Evolutionary conservation across 2,329 filamentous ascomycete genomes (phyloP), one percentile per base, ranked within the genome.

Genomic region (Penicillium sp.): DNA sequence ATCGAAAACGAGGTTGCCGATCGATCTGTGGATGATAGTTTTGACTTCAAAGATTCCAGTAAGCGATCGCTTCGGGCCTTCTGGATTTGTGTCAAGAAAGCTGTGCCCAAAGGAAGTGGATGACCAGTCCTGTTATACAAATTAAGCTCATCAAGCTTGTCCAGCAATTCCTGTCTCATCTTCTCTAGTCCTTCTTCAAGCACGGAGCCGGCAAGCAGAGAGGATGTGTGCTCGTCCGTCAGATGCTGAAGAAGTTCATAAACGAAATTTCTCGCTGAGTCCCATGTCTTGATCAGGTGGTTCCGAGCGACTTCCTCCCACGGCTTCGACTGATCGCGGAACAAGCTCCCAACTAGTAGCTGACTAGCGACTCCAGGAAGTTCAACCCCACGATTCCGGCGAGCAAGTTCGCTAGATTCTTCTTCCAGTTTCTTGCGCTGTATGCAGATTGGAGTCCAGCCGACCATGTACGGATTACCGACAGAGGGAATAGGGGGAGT

Each of bases 281-380:
- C 64, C 62, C 73, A 76, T 1, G 69, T 63, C 4, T 62, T 65
- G 9, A 71, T 30, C 7, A 79, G 48, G 53, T 71, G 69, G 3
- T 56, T 30, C 3, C 52, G 61, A 1, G 74, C 71, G 15, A 79
- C 64, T 0, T 53, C 52, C 46, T 70, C 65, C 76, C 77, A 79
- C 2, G 74, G 76, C 21, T 66, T 62, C 0, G 71, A 69, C 58
- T 78, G 75, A 26, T 77, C 71, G 11, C 70, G 68, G 47, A 78
- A 78, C 3, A 79, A 55, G 21, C 61, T 67, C 0, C 72, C 73
- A 1, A 78, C 71, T 1, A 78, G 68, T 0, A 73, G 59, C 15
- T 71, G 71, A 29, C 77, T 77, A 17, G 72, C 68, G 15, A 56
- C 71, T 8, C 76, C 76, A 7, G 76, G 74, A 0, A 77, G 60